Conservation (phyloP, 2,329 filamentous ascomycete species). For the Botrytis byssoidea region DNA sequence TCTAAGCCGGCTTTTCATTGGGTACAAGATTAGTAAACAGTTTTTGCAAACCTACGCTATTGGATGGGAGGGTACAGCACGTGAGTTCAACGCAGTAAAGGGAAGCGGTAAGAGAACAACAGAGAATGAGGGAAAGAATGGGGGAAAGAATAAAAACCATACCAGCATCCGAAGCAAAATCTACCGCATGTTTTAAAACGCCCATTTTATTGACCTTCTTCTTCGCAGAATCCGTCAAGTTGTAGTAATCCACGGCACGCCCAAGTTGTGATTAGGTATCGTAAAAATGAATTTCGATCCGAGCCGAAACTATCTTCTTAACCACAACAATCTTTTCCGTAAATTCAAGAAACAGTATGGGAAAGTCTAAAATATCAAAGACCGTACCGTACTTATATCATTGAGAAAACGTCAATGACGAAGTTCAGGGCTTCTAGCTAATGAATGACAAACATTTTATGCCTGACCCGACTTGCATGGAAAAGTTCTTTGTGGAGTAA, state of each 20-base stretch:
- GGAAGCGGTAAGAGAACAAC: neutral
- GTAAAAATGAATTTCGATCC: neutral
- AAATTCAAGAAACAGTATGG: neutral
- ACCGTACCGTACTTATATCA: neutral
- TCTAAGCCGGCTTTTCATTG: constrained; percentile 54
- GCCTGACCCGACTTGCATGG: neutral
- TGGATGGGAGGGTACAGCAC: neutral
- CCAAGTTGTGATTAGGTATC: neutral
- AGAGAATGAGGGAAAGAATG: too few species aligned
- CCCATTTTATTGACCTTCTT: neutral
- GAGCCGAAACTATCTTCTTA: neutral
- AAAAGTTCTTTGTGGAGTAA: constrained; percentile 4
- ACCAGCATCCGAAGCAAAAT: constrained; percentile 35
- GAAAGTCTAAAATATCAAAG: neutral
- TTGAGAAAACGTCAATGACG: neutral
- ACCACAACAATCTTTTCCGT: neutral
- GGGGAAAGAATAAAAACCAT: neutral
- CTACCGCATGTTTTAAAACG: constrained; percentile 26
- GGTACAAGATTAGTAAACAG: neutral
- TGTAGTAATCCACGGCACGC: neutral
- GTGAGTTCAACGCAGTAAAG: constrained; percentile 1
- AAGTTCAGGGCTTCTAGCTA: neutral
- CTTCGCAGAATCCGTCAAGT: neutral
- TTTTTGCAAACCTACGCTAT: too few species aligned
- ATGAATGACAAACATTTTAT: neutral